Evolutionary conservation across 208 protist species (phyloP), one percentile per base, ranked within the genome.

Genomic region (Crithidia mellificae): DNA sequence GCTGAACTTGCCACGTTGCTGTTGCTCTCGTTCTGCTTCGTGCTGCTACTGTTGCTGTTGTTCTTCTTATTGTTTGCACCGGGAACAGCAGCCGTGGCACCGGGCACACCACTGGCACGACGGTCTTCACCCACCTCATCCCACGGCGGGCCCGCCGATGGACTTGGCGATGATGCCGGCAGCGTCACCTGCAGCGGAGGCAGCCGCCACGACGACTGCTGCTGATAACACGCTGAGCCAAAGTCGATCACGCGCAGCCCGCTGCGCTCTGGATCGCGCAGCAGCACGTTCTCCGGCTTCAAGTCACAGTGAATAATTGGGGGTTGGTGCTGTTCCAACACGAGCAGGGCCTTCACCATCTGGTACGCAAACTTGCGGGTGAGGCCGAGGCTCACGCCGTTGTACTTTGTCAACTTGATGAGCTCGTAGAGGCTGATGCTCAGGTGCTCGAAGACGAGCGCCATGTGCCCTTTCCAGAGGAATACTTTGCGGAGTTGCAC

Each of bases 251-350:
- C 81, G 27, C 85, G 87, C 56, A 99, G 98, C 20, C 87, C 92
- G 36, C 80, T 97, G 39, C 94, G 81, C 59, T 96, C 93, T 15
- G 87, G 85, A 54, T 93, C 85, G 54, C 77, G 74, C 39, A 98
- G 79, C 20, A 98, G 68, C 34, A 98, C 94, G 68, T 98, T 98
- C 61, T 98, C 96, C 4, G 94, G 94, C 72, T 99, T 99, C n/a
- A 99, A 74, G 76, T 99, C 98, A 62, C 98, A 99, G 72, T 99
- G 98, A 66, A 99, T 98, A 49, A 99, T 94, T 27, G 96, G 83
- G 8, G 98, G 85, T 41, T 97, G 73, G 43, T 84, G 68, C 27
- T 64, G 61, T 41, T 96, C 94, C 17, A 99, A 68, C 67, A 97
- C 95, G 39, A 80, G 74, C 32, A 99, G 80, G 15, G 86, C 89